phyloP scores from a whole-genome alignment of 2,329 filamentous ascomycete genomes.

The Beauveria bassiana region DNA sequence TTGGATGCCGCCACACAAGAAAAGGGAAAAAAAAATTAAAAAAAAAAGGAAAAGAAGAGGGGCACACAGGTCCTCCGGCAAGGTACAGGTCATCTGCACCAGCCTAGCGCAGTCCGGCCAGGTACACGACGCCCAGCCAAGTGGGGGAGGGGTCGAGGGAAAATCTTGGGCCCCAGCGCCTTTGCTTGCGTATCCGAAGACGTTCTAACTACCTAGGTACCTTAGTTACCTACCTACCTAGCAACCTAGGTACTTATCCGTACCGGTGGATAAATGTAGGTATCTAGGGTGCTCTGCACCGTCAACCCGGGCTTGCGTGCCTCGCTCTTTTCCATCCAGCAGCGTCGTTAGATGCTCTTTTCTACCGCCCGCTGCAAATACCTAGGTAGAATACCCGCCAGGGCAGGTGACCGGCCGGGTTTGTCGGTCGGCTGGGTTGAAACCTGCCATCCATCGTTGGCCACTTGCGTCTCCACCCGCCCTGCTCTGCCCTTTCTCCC shows the following conservation, averaged over 20 bases:
- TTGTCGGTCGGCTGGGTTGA: background rate
- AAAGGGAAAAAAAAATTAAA: background rate
- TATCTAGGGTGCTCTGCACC: background rate
- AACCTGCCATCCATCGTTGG: background rate
- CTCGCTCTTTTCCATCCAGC: background rate
- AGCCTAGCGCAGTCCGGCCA: slow-evolving; percentile 25
- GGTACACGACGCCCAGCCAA: slow-evolving; percentile 23
- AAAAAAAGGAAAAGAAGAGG: background rate
- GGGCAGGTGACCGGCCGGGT: background rate
- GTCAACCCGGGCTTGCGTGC: background rate
- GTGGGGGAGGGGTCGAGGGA: slow-evolving; percentile 4
- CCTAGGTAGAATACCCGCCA: background rate
- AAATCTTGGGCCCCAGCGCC: background rate
- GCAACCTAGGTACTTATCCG: too few relatives aligned
- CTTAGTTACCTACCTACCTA: too few relatives aligned
- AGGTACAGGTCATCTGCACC: slow-evolving; percentile 31
- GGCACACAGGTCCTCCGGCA: slow-evolving; percentile 10
- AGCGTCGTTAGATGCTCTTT: background rate
- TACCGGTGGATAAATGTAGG: too few relatives aligned
- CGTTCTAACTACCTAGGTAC: too few relatives aligned
- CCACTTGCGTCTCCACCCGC: background rate
- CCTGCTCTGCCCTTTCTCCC: slow-evolving; percentile 27
- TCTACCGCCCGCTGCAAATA: background rate
- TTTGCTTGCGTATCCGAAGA: too few relatives aligned
- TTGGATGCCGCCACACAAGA: too few relatives aligned